Conservation (phyloP, 2,329 filamentous ascomycete species). For the Xylaria sp. region DNA sequence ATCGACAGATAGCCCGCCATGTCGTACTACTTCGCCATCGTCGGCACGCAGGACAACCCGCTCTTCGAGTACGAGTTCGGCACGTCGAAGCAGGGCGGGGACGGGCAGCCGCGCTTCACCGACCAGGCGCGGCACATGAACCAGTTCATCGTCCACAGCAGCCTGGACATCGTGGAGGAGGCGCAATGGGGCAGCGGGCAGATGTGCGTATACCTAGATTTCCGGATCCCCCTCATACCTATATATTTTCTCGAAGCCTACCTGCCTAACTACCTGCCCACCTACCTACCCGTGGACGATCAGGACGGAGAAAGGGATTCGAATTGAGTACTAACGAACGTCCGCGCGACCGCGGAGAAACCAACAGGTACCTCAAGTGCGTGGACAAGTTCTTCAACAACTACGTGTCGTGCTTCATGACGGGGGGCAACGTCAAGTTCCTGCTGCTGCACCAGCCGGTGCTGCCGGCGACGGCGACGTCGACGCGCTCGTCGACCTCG, state of each 20-base stretch:
- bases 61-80: constrained; percentile 98
- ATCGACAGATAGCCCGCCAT: constrained; percentile 52
- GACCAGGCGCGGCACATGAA: constrained; percentile 92
- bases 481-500: constrained; percentile 55
- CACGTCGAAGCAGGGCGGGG: constrained; percentile 92
- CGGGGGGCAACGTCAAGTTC: constrained; percentile 89
- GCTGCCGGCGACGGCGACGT: constrained; percentile 13
- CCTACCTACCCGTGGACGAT: no score
- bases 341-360: background rate
- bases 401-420: constrained; percentile 93
- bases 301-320: no score
- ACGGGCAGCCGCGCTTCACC: constrained; percentile 85
- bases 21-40: constrained; percentile 98
- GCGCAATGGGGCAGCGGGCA: constrained; percentile 88
- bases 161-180: constrained; percentile 93
- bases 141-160: constrained; percentile 95
- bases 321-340: no score
- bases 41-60: constrained; percentile 93
- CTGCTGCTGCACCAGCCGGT: constrained; percentile 85
- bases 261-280: no score
- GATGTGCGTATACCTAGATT: constrained; percentile 58
- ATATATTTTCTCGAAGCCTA: no score
- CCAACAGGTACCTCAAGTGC: constrained; percentile 77
- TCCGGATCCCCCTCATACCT: background rate
- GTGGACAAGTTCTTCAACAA: constrained; percentile 97